phyloP scores from a whole-genome alignment of 768 basidiomycete species.

The Suillus sp. region DNA sequence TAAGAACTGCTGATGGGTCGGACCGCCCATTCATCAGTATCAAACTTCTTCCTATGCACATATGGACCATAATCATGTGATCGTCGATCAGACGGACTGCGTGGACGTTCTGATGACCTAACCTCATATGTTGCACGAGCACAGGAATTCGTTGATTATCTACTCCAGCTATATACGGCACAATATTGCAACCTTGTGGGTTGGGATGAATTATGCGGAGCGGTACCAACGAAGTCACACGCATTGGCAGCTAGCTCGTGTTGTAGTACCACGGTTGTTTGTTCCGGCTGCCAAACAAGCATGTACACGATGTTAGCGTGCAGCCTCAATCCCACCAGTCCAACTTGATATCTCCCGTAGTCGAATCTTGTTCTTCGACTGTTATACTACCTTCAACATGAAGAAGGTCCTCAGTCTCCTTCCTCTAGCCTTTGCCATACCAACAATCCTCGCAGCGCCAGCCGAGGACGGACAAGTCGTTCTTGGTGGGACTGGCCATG shows the following conservation, averaged over 20 bases:
- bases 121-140: background rate
- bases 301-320: background rate
- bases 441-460: slow-evolving; percentile 39
- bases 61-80: too few relatives aligned
- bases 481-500: slow-evolving; percentile 34
- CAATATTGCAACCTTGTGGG: background rate
- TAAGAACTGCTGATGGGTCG: background rate
- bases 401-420: slow-evolving; percentile 44
- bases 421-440: slow-evolving; percentile 35
- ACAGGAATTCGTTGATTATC: background rate
- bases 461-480: slow-evolving; percentile 48
- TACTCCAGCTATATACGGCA: background rate
- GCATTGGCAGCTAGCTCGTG: background rate
- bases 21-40: background rate
- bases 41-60: too few relatives aligned
- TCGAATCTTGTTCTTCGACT: background rate
- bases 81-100: background rate
- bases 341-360: too few relatives aligned
- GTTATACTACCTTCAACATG: slow-evolving; percentile 13
- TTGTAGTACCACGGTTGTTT: background rate
- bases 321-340: background rate
- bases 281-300: background rate
- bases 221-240: background rate
- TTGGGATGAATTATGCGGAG: background rate
- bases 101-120: background rate